These are phyloP conservation scores for Boletus reticulatus DNA, from an alignment of 768 basidiomycete species.

Conservation along the genomic window DNA sequence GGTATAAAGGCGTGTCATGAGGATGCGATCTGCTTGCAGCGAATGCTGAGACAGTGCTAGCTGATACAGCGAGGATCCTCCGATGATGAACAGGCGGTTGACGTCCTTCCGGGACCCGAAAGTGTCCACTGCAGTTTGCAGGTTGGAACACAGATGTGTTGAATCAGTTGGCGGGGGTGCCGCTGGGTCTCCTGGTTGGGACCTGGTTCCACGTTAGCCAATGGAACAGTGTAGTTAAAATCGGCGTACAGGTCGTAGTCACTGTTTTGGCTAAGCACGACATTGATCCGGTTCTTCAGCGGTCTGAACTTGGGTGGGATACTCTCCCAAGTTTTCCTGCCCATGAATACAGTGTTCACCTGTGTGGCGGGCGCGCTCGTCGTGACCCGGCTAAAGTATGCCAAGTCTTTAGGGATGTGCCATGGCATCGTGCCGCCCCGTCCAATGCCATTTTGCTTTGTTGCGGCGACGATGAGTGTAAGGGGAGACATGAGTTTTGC, in stretches of 20 bases:
- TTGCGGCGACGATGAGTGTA: slow-evolving; percentile 94
- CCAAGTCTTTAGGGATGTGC: slow-evolving; percentile 85
- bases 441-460: slow-evolving; percentile 85
- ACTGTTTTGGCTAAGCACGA: slow-evolving; percentile 67
- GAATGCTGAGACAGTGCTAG: slow-evolving; percentile 49
- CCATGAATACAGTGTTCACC: slow-evolving; percentile 88
- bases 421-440: slow-evolving; percentile 76
- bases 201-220: slow-evolving; percentile 16
- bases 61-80: slow-evolving; percentile 84
- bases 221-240: background rate
- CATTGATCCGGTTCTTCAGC: slow-evolving; percentile 68
- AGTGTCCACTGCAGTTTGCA: slow-evolving; percentile 17
- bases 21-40: slow-evolving; percentile 68
- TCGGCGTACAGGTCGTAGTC: slow-evolving; percentile 60
- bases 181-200: slow-evolving; percentile 1
- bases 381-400: slow-evolving; percentile 87
- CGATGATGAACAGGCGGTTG: slow-evolving; percentile 80
- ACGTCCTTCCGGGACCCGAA: slow-evolving; percentile 25
- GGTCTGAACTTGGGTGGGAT: slow-evolving; percentile 87
- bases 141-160: slow-evolving; percentile 29
- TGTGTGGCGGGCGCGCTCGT: slow-evolving; percentile 51
- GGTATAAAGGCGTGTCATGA: slow-evolving; percentile 79
- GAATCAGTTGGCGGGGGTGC: slow-evolving; percentile 13
- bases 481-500: slow-evolving; percentile 45
- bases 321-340: slow-evolving; percentile 96